These are phyloP conservation scores for Davidsoniella neocaledoniae DNA, from an alignment of 2,329 filamentous ascomycete genomes.

Conservation along the genomic window DNA sequence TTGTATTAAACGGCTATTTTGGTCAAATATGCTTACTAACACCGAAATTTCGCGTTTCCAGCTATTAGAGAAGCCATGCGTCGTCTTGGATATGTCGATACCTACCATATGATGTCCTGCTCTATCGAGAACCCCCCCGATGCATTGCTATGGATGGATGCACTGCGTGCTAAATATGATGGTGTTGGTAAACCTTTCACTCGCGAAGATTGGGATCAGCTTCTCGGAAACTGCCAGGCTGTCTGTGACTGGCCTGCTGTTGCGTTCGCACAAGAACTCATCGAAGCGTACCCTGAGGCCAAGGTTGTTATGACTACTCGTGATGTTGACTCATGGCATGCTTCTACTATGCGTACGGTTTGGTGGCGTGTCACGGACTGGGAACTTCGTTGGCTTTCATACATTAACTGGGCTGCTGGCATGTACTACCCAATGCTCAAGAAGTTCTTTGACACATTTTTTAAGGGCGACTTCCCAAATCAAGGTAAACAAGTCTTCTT, in stretches of 20 bases:
- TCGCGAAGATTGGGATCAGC: constrained; percentile 51
- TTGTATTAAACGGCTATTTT: too few species aligned
- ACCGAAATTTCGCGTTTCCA: constrained; percentile 15
- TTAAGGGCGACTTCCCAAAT: constrained; percentile 49
- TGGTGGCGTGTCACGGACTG: constrained; percentile 23
- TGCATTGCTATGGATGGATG: constrained; percentile 9
- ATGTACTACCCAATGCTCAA: constrained; percentile 43
- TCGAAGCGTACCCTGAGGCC: constrained; percentile 54
- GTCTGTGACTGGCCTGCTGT: constrained; percentile 54
- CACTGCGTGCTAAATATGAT: constrained; percentile 28
- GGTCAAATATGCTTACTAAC: background rate
- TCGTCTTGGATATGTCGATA: constrained; percentile 48
- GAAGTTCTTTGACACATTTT: constrained; percentile 53
- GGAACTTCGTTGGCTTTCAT: constrained; percentile 25
- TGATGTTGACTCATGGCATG: constrained; percentile 46
- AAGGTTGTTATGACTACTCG: constrained; percentile 53
- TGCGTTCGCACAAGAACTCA: constrained; percentile 51
- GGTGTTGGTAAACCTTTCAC: constrained; percentile 42
- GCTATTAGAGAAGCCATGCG: constrained; percentile 49
- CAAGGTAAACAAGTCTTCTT: constrained; percentile 46
- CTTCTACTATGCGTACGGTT: constrained; percentile 48
- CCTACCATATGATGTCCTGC: constrained; percentile 44
- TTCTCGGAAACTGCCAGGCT: constrained; percentile 44
- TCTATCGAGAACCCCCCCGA: constrained; percentile 15
- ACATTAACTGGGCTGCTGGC: constrained; percentile 39